Percentiles rank a stretch among this genome's conserved stretches.
phyloP scores from a whole-genome alignment of 208 protist genomes.

The Herpetomonas tarakana region DNA sequence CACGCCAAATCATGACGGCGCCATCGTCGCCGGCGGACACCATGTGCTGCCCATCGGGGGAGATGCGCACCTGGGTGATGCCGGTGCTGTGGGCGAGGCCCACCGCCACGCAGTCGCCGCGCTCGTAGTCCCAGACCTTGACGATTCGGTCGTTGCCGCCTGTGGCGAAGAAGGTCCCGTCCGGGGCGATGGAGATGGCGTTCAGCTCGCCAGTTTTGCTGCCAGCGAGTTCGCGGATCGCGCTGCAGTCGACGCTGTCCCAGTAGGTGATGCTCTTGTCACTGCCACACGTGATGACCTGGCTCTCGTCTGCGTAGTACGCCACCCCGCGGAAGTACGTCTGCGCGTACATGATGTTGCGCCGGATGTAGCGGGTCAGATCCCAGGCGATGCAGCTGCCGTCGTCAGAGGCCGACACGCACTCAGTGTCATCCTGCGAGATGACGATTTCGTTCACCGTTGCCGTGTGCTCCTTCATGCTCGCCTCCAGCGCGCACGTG shows the following conservation, averaged over 20 bases:
- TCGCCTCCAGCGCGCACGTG: conserved; percentile 86
- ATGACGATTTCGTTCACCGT: conserved; percentile 88
- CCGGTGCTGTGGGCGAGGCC: conserved; percentile 92
- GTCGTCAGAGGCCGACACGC: conserved; percentile 92
- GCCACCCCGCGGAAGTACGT: conserved; percentile 92
- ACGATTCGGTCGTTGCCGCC: conserved; percentile 92
- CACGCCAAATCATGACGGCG: conserved; percentile 93
- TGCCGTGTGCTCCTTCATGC: conserved; percentile 96
- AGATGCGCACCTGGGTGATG: conserved; percentile 90
- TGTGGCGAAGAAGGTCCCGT: conserved; percentile 90
- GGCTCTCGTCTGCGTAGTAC: conserved; percentile 92
- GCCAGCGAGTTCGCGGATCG: conserved; percentile 92
- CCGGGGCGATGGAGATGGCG: conserved; percentile 81
- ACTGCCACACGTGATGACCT: conserved; percentile 93
- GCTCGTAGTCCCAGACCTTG: conserved; percentile 96
- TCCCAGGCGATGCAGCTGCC: conserved; percentile 97
- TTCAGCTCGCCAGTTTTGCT: conserved; percentile 92
- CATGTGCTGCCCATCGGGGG: conserved; percentile 86
- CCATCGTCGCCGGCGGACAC: conserved; percentile 93
- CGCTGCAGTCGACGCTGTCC: conserved; percentile 93
- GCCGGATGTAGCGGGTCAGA: conserved; percentile 84
- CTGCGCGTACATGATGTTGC: conserved; percentile 94
- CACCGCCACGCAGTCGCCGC: conserved; percentile 81
- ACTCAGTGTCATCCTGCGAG: conserved; percentile 89
- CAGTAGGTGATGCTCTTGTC: conserved; percentile 95